Conservation (phyloP, 306 rosid species). For the Abrus pulchellus region DNA sequence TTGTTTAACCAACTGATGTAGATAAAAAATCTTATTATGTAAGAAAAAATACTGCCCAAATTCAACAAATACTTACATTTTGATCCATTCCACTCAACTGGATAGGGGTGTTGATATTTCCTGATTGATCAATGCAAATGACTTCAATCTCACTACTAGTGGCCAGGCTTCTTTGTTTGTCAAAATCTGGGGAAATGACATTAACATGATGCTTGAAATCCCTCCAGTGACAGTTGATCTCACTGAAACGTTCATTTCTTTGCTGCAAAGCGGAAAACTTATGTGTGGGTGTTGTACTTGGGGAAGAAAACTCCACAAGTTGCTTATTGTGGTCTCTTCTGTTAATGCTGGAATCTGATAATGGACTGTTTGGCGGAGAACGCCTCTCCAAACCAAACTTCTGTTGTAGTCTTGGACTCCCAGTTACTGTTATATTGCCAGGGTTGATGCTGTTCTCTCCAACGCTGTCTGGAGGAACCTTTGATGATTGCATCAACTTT, state of each 20-base stretch:
- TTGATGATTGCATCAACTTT: constrained; percentile 55
- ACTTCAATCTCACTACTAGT: constrained; percentile 52
- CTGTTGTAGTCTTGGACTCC: constrained; percentile 70
- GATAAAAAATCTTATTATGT: constrained; percentile 19
- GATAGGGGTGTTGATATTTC: constrained; percentile 42
- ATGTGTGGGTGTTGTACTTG: constrained; percentile 56
- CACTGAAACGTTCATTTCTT: constrained; percentile 50
- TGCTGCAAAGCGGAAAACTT: constrained; percentile 58
- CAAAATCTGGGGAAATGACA: constrained; percentile 62
- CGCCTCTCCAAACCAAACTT: constrained; percentile 71
- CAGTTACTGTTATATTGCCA: constrained; percentile 49
- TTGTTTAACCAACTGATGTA: constrained; percentile 40
- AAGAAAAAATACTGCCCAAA: neutral
- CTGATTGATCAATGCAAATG: constrained; percentile 54
- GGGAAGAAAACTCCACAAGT: constrained; percentile 51
- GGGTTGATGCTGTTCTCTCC: constrained; percentile 53
- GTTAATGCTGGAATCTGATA: constrained; percentile 59
- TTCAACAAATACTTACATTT: constrained; percentile 54
- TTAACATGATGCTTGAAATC: constrained; percentile 54
- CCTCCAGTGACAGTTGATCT: constrained; percentile 50
- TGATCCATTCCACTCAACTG: constrained; percentile 50
- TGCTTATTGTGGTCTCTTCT: constrained; percentile 56
- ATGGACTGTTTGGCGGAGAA: constrained; percentile 56
- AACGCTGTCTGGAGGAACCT: constrained; percentile 43
- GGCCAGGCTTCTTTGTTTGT: constrained; percentile 53